Conservation (phyloP, 1,139 yeast genomes). For the Pichia sp. region DNA sequence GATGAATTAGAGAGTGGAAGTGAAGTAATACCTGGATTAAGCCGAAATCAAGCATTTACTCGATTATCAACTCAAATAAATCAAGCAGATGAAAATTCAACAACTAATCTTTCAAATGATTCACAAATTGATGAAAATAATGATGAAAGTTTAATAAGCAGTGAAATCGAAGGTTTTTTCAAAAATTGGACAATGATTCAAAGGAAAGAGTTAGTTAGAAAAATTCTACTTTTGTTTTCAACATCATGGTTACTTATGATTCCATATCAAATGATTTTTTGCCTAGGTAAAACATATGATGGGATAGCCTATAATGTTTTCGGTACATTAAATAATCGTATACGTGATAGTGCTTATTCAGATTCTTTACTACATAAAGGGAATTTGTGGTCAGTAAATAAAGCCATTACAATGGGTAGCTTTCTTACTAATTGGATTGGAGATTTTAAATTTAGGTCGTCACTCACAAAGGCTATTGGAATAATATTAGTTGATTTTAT, state of each 20-base stretch:
- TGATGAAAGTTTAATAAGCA: neutral
- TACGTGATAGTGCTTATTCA: slow-evolving; percentile 12
- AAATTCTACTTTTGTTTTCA: slow-evolving; percentile 7
- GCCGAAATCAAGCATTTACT: slow-evolving; percentile 2
- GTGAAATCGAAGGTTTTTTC: slow-evolving; percentile 3
- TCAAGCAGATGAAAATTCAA: neutral
- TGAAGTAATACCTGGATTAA: slow-evolving; percentile 7
- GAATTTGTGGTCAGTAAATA: slow-evolving; percentile 25
- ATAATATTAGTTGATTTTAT: slow-evolving; percentile 28
- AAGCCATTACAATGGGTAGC: slow-evolving; percentile 27
- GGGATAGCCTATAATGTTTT: slow-evolving; percentile 3
- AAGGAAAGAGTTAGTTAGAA: slow-evolving; percentile 5
- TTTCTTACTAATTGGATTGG: slow-evolving; percentile 37
- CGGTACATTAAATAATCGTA: slow-evolving; percentile 13
- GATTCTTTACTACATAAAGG: neutral
- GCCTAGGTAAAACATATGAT: slow-evolving; percentile 5
- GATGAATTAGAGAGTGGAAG: slow-evolving; percentile 1
- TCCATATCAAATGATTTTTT: slow-evolving; percentile 24
- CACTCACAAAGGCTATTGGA: slow-evolving; percentile 26
- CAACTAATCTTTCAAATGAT: neutral
- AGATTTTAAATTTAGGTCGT: slow-evolving; percentile 31
- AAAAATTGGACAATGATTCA: slow-evolving; percentile 3
- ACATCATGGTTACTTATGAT: slow-evolving; percentile 19
- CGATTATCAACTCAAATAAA: slow-evolving; percentile 1
- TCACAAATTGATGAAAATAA: neutral